Evolutionary conservation across 371 early-diverging fungal genomes (phyloP), one percentile per base, ranked within the genome.

Genomic region (Haplosporangium sp.): DNA sequence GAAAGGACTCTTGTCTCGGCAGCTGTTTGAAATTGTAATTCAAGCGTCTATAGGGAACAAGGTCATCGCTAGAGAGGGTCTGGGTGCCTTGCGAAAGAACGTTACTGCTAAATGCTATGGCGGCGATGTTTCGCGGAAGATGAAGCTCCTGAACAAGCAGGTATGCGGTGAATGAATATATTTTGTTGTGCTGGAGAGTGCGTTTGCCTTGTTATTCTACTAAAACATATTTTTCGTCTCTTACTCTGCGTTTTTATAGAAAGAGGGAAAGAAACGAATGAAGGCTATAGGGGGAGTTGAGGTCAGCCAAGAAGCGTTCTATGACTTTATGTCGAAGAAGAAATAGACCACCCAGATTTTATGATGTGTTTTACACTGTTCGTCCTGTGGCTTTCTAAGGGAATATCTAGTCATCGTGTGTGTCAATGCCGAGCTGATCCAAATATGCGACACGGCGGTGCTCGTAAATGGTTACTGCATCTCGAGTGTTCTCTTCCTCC

Each of bases 51-150:
- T 95, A 8, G 94, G 93, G 14, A 89, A 88, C 53, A 94, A 92
- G 70, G 83, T 98, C 58, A 89, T 98, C 40, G 94, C 98, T 5
- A 80, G 98, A 51, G 99, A 99, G 76, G 94, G 92, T 6, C 75
- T 96, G 55, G 76, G 87, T 18, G 94, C 96, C 0, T 66, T 94
- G 66, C 84, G 96, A n/a, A 97, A 97, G 74, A 94, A 97, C 74
- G 98, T 97, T 23, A 95, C 95, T 12, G 96, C 97, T 18, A 97
- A 97, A 87, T 94, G 94, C 62, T 96, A 96, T 80, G 97, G 97
- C 50, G 96, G 96, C 23, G 97, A 97, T 84, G 91, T 93, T n/a
- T 93, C 95, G 0, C 85, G 97, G 18, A 95, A 95, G 74, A 94
- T 94, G 95, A 97, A 97, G 74, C 84, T 97, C 29, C 71, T 97